These are phyloP conservation scores for Isabelozyma rhagii DNA, from an alignment of 805 yeast genomes.

Conservation along the genomic window DNA sequence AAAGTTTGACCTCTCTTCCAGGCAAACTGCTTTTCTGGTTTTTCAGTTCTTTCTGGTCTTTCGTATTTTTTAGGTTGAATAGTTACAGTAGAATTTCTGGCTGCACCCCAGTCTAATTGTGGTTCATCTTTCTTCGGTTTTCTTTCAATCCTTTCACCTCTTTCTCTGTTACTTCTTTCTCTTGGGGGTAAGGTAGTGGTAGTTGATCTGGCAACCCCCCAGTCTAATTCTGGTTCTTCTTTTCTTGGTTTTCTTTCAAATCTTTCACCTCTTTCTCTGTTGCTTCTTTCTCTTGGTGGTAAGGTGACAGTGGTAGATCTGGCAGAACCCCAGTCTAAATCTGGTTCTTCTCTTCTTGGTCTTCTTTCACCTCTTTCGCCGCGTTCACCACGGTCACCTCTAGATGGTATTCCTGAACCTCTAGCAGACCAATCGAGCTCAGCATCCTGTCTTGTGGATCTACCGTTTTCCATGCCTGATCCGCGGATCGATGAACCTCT, in stretches of 20 bases:
- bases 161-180: slow-evolving; percentile 23
- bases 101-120: slow-evolving; percentile 25
- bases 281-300: slow-evolving; percentile 36
- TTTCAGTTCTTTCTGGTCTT: slow-evolving; percentile 24
- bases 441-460: slow-evolving; percentile 36
- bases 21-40: slow-evolving; percentile 29
- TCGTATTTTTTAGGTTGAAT: slow-evolving; percentile 22
- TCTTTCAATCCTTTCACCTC: slow-evolving; percentile 4
- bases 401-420: slow-evolving; percentile 25
- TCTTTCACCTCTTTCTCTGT: slow-evolving; percentile 17
- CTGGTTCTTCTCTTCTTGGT: slow-evolving; percentile 49
- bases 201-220: slow-evolving; percentile 37
- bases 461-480: slow-evolving; percentile 11
- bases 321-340: slow-evolving; percentile 58
- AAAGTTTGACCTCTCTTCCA: slow-evolving; percentile 38
- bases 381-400: slow-evolving; percentile 16
- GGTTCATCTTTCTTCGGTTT: slow-evolving; percentile 16
- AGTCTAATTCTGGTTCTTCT: slow-evolving; percentile 40
- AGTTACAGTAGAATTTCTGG: slow-evolving; percentile 25
- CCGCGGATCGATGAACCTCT: slow-evolving; percentile 20
- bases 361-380: slow-evolving; percentile 22
- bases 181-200: slow-evolving; percentile 31
- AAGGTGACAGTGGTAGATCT: slow-evolving; percentile 32
- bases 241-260: slow-evolving; percentile 25
- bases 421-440: slow-evolving; percentile 50